Conservation (phyloP, 805 yeast genomes). For the Candida pseudofarinosa region DNA sequence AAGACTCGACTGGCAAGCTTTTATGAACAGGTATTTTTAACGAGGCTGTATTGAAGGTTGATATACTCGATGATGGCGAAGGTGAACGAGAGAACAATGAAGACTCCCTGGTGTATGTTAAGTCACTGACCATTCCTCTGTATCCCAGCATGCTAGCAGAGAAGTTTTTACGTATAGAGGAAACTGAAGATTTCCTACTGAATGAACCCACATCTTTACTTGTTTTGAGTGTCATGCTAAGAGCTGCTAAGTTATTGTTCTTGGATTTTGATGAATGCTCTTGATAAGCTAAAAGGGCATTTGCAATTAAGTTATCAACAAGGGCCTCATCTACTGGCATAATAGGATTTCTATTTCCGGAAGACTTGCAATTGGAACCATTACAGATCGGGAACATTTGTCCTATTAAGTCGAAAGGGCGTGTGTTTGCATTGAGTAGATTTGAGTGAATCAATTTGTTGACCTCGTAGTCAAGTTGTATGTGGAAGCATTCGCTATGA, state of each 20-base stretch:
- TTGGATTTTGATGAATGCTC: conserved; percentile 1
- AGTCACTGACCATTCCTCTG: neutral
- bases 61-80: conserved; percentile 17
- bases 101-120: neutral
- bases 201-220: neutral
- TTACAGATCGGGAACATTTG: conserved; percentile 7
- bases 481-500: conserved; percentile 55
- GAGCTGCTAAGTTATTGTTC: conserved; percentile 4
- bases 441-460: conserved; percentile 3
- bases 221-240: conserved; percentile 6
- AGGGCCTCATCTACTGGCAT: conserved; percentile 7
- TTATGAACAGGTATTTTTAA: conserved; percentile 15
- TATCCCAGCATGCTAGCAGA: neutral
- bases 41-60: conserved; percentile 15
- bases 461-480: conserved; percentile 14
- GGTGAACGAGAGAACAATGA: conserved; percentile 10
- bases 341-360: neutral
- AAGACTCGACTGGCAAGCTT: conserved; percentile 19
- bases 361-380: conserved; percentile 3
- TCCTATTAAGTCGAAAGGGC: neutral
- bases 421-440: neutral
- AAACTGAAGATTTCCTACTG: neutral
- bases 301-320: conserved; percentile 5
- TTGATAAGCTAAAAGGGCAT: conserved; percentile 5
- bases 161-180: neutral